Conservation (phyloP, 805 yeast species). For the Blastobotrys peoriensis region DNA sequence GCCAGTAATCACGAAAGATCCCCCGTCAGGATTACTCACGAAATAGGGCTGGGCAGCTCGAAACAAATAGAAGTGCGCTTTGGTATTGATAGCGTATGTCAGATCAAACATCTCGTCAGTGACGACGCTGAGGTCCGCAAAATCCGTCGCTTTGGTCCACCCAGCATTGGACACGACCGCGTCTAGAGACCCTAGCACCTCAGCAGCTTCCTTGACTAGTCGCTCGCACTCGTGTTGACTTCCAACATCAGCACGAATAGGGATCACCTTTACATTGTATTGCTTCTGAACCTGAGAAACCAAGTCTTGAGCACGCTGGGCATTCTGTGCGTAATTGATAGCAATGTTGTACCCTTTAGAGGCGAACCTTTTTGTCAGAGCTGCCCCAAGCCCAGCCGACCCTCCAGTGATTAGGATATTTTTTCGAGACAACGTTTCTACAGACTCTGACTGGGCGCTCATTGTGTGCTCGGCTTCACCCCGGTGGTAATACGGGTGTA, state of each 20-base stretch:
- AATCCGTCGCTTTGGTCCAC: conserved; percentile 33
- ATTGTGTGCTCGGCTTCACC: too few relatives aligned
- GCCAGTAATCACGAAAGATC: background rate
- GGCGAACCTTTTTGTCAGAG: conserved; percentile 31
- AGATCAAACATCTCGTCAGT: conserved; percentile 28
- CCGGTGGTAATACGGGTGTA: too few relatives aligned
- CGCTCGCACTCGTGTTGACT: conserved; percentile 19
- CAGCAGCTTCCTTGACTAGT: conserved; percentile 27
- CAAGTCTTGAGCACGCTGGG: conserved; percentile 28
- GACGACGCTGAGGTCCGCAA: conserved; percentile 29
- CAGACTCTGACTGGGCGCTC: too few relatives aligned
- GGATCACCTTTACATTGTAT: conserved; percentile 20
- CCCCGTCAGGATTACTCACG: background rate
- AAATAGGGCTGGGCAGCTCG: too few relatives aligned
- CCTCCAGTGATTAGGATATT: too few relatives aligned
- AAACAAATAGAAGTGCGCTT: conserved; percentile 1
- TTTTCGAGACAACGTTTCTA: too few relatives aligned
- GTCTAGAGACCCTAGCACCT: conserved; percentile 29
- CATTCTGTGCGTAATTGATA: conserved; percentile 30
- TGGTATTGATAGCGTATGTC: conserved; percentile 17
- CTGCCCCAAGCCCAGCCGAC: conserved; percentile 35
- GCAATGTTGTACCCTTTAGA: conserved; percentile 33
- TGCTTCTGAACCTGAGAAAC: conserved; percentile 12
- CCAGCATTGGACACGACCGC: conserved; percentile 37
- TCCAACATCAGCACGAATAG: conserved; percentile 28